Evolutionary conservation across 805 yeast species (phyloP).

Genomic region (Wickerhamomyces chambardii): DNA sequence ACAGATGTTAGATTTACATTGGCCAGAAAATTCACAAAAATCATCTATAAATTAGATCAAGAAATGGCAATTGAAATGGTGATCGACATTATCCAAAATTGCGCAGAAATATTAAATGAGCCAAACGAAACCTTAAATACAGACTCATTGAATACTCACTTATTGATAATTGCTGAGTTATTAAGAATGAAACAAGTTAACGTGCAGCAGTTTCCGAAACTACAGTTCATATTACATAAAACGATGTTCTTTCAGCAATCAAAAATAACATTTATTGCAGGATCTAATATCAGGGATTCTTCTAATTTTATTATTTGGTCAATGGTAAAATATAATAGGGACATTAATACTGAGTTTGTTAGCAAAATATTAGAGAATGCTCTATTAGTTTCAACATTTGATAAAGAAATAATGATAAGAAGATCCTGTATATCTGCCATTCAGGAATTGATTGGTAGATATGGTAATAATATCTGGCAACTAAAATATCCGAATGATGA

Average conservation of each 20-base stretch:
- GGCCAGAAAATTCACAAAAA: slow-evolving; percentile 56
- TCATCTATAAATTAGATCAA: slow-evolving; percentile 24
- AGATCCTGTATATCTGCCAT: slow-evolving; percentile 81
- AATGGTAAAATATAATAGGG: slow-evolving; percentile 32
- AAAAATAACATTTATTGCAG: slow-evolving; percentile 40
- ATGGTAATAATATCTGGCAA: slow-evolving; percentile 34
- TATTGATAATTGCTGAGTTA: slow-evolving; percentile 26
- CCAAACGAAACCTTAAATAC: slow-evolving; percentile 22
- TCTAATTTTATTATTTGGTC: slow-evolving; percentile 87
- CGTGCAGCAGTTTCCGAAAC: slow-evolving; percentile 3
- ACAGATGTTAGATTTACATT: slow-evolving; percentile 52
- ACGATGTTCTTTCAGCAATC: slow-evolving; percentile 52
- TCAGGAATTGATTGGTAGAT: slow-evolving; percentile 80
- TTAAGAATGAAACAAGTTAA: slow-evolving; percentile 10
- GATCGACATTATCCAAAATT: slow-evolving; percentile 12
- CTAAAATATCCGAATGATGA: slow-evolving; percentile 7
- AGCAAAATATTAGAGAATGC: slow-evolving; percentile 22
- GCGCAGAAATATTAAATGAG: slow-evolving; percentile 16
- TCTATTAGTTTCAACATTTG: slow-evolving; percentile 52
- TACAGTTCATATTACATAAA: slow-evolving; percentile 26
- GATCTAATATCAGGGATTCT: slow-evolving; percentile 73
- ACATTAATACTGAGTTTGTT: slow-evolving; percentile 10
- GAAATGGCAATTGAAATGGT: slow-evolving; percentile 34
- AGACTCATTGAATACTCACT: slow-evolving; percentile 21
- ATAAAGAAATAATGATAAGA: slow-evolving; percentile 63